Evolutionary conservation across 202 grass and related monocot species (phyloP).

Genomic region (Panicum hallii): DNA sequence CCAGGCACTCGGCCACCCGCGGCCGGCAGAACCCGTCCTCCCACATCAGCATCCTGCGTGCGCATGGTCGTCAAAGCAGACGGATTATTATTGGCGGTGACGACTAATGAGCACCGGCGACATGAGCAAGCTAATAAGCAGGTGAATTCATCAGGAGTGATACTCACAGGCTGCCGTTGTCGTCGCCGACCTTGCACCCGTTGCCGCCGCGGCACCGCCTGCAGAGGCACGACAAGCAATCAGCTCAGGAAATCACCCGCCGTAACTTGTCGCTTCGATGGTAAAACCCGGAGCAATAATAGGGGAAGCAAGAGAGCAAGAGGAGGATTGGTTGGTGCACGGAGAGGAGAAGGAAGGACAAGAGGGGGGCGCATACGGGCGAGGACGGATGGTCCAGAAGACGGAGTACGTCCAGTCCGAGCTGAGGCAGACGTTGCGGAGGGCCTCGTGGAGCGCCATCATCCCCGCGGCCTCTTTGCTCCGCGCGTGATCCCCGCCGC

Average conservation of each 20-base stretch:
- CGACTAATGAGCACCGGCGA: neutral
- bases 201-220: constrained; percentile 96
- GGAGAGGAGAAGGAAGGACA: neutral
- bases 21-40: constrained; percentile 96
- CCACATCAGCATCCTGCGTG: constrained; percentile 99
- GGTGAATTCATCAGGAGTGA: neutral
- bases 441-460: constrained; percentile 96
- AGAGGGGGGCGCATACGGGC: constrained; percentile 56
- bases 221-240: neutral
- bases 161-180: constrained; percentile 96
- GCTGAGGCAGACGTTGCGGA: constrained; percentile 97
- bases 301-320: neutral
- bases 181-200: constrained; percentile 97
- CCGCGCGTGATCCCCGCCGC: constrained; percentile 65
- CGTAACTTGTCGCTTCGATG: neutral
- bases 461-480: constrained; percentile 98
- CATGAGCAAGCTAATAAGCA: neutral
- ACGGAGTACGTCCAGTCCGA: constrained; percentile 99
- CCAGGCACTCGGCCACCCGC: constrained; percentile 72
- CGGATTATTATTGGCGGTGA: neutral
- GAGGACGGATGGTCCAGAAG: constrained; percentile 99
- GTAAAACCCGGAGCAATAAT: neutral
- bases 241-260: neutral
- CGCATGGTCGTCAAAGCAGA: neutral
- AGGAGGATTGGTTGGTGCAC: neutral